Evolutionary conservation across 306 rosid species (phyloP).

Genomic region (Luffa aegyptiaca): DNA sequence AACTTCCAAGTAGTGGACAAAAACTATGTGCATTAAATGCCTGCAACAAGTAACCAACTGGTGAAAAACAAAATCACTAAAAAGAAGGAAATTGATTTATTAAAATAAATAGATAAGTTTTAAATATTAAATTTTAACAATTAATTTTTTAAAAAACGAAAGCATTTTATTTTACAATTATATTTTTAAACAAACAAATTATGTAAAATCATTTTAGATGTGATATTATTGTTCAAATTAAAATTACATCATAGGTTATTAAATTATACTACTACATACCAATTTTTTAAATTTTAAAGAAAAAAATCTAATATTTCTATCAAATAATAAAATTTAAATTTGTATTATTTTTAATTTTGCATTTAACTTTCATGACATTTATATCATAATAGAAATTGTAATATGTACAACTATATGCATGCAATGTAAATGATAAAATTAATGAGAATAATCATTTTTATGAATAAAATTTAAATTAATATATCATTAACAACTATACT

Average conservation of each 20-base stretch:
- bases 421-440: no score
- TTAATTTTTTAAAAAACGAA: not conserved
- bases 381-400: no score
- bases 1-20: constrained; percentile 91
- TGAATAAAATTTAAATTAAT: no score
- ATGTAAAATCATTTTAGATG: not conserved
- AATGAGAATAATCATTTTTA: no score
- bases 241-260: not conserved
- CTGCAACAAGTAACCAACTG: constrained; percentile 39
- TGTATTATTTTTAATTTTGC: not conserved
- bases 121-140: not conserved
- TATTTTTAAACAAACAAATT: not conserved
- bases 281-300: not conserved
- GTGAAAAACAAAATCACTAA: not conserved
- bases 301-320: not conserved
- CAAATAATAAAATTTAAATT: no score
- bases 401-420: no score
- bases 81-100: not conserved
- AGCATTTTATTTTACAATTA: not conserved
- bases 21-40: constrained; percentile 85
- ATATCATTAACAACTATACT: no score
- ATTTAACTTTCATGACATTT: no score
- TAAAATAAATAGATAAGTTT: not conserved
- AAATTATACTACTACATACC: not conserved
- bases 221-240: not conserved